phyloP scores from a whole-genome alignment of 2,329 filamentous ascomycete species.

The Colletotrichum lini region DNA sequence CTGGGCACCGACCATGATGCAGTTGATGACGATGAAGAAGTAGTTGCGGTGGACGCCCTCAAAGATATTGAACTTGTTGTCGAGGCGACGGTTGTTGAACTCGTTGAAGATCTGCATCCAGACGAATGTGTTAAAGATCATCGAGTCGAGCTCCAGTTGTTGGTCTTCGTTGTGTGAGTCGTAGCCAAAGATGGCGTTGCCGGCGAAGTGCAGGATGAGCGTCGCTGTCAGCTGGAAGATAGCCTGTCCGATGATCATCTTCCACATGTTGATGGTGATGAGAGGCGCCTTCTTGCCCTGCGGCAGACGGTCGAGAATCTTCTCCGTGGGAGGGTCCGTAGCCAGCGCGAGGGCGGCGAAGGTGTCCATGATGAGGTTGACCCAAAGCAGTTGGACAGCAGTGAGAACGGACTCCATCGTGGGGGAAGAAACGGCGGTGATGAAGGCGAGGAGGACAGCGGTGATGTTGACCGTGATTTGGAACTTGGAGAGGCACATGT shows the following conservation, averaged over 20 bases:
- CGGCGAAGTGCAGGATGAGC: constrained; percentile 74
- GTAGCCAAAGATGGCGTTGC: constrained; percentile 68
- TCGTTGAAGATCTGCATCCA: constrained; percentile 83
- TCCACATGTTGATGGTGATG: constrained; percentile 79
- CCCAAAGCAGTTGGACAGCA: constrained; percentile 77
- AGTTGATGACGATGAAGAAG: constrained; percentile 71
- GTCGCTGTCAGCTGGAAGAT: constrained; percentile 73
- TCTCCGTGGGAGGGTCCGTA: constrained; percentile 72
- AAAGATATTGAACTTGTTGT: constrained; percentile 74
- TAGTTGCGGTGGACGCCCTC: constrained; percentile 69
- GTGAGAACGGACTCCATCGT: constrained; percentile 73
- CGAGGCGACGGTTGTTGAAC: constrained; percentile 75
- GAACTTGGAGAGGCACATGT: constrained; percentile 56
- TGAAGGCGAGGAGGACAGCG: constrained; percentile 75
- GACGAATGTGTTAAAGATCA: constrained; percentile 80
- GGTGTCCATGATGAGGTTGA: constrained; percentile 80
- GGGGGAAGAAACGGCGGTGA: constrained; percentile 71
- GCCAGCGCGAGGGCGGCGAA: constrained; percentile 76
- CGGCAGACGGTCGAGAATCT: constrained; percentile 68
- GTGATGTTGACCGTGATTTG: constrained; percentile 81
- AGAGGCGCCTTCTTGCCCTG: constrained; percentile 77
- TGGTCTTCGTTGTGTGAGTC: constrained; percentile 56
- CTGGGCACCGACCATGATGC: constrained; percentile 71
- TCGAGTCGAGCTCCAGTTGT: constrained; percentile 65
- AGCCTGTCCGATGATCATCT: constrained; percentile 75